Evolutionary conservation across 495 filamentous ascomycete genomes (phyloP).

Genomic region (Glonium stellatum): DNA sequence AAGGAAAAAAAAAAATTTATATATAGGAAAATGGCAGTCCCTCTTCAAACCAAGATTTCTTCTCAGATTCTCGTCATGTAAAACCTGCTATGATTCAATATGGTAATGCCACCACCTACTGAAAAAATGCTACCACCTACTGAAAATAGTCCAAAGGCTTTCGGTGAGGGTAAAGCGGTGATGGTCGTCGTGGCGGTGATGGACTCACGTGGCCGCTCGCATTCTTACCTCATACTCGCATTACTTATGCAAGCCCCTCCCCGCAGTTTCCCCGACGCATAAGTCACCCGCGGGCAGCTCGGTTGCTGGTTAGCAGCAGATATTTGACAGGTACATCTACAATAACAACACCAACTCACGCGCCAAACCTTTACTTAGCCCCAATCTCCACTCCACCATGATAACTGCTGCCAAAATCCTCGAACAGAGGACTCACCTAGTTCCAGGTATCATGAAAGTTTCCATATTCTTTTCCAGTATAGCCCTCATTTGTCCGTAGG

Average conservation of each 20-base stretch:
- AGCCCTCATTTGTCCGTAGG: slow-evolving; percentile 41
- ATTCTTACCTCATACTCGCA: not conserved
- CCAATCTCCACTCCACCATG: slow-evolving; percentile 4
- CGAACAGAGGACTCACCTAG: slow-evolving; percentile 31
- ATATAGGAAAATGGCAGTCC: too few relatives aligned
- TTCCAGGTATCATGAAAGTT: slow-evolving; percentile 26
- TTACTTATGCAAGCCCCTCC: not conserved
- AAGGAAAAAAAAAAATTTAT: too few relatives aligned
- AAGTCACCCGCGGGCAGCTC: too few relatives aligned
- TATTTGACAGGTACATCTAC: too few relatives aligned
- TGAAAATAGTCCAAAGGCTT: too few relatives aligned
- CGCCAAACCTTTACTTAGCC: not conserved
- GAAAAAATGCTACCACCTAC: too few relatives aligned
- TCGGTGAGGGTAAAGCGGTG: too few relatives aligned
- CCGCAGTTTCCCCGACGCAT: not conserved
- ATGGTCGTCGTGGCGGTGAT: not conserved
- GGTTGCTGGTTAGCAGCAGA: too few relatives aligned
- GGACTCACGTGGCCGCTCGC: not conserved
- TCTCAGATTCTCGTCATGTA: too few relatives aligned
- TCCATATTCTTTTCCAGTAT: not conserved
- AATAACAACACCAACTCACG: not conserved
- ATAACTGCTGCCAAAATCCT: slow-evolving; percentile 36
- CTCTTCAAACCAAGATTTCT: too few relatives aligned
- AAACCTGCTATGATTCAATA: too few relatives aligned
- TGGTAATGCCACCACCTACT: too few relatives aligned